These are phyloP conservation scores for Oryza punctata DNA, from an alignment of 176 grass and related monocot genomes.

Conservation along the genomic window DNA sequence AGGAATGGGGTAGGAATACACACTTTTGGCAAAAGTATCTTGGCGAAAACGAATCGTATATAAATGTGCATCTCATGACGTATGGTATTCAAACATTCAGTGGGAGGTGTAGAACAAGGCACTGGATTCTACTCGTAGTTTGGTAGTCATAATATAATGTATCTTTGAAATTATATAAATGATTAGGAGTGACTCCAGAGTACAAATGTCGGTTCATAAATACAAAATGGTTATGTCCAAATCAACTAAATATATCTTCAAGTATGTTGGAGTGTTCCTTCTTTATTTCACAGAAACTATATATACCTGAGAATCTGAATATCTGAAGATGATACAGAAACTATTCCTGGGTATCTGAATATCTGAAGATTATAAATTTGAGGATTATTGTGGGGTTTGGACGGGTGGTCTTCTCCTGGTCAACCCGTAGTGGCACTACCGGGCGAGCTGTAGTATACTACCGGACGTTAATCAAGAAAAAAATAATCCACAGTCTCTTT, in stretches of 20 bases:
- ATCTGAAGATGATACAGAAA: neutral
- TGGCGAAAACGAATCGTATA: neutral
- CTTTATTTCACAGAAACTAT: neutral
- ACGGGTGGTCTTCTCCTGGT: no score
- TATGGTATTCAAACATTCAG: neutral
- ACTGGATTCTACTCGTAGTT: neutral
- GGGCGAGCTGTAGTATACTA: no score
- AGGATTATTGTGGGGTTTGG: no score
- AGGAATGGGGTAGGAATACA: neutral
- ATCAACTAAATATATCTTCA: neutral
- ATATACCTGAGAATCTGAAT: neutral
- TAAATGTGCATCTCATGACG: neutral
- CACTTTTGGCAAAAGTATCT: neutral
- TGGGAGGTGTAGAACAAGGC: neutral
- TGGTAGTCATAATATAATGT: neutral
- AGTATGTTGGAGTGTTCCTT: neutral
- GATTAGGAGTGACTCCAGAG: neutral
- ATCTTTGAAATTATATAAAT: neutral
- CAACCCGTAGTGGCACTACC: no score
- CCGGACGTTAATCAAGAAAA: no score
- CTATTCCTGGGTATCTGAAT: neutral
- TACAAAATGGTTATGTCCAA: neutral
- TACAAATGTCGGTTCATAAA: neutral
- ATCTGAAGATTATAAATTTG: neutral
- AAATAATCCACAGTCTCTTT: no score